Evolutionary conservation across 202 grass and related monocot genomes (phyloP).

Genomic region (Schoenoplectus triqueter): DNA sequence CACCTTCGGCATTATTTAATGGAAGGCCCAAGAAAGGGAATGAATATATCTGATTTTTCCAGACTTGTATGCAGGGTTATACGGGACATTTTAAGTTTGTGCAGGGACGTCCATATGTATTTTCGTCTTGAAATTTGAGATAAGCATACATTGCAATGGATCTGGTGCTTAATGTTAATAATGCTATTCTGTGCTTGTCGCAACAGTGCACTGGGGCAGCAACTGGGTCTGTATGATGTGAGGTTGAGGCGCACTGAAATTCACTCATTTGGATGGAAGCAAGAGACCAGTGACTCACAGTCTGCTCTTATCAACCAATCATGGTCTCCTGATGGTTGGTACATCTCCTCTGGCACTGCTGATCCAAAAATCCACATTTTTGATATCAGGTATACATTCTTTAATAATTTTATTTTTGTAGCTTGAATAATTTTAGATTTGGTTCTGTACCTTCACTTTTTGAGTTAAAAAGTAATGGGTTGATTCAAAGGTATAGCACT

Average conservation of each 20-base stretch:
- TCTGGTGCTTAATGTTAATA: neutral
- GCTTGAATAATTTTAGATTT: neutral
- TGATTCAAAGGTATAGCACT: neutral
- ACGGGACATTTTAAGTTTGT: no score
- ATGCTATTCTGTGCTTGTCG: slow-evolving; percentile 24
- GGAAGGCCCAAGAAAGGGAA: neutral
- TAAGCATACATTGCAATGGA: neutral
- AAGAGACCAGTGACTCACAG: slow-evolving; percentile 86
- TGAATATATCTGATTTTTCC: slow-evolving; percentile 6
- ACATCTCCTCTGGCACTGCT: slow-evolving; percentile 77
- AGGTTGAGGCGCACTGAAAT: slow-evolving; percentile 80
- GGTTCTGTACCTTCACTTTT: neutral
- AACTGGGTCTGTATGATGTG: slow-evolving; percentile 80
- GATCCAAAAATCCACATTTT: slow-evolving; percentile 95
- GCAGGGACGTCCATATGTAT: neutral
- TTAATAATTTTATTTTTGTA: slow-evolving; percentile 1
- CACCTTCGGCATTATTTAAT: neutral
- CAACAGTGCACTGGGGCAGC: slow-evolving; percentile 66
- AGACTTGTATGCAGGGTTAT: neutral
- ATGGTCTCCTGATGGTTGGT: slow-evolving; percentile 91
- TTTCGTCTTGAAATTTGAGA: slow-evolving; percentile 16
- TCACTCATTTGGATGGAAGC: slow-evolving; percentile 78
- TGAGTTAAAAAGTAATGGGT: neutral
- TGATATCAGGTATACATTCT: slow-evolving; percentile 61
- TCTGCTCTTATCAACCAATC: slow-evolving; percentile 96